Evolutionary conservation across 257 asterid genomes (phyloP).

Genomic region (Mitragyna speciosa): DNA sequence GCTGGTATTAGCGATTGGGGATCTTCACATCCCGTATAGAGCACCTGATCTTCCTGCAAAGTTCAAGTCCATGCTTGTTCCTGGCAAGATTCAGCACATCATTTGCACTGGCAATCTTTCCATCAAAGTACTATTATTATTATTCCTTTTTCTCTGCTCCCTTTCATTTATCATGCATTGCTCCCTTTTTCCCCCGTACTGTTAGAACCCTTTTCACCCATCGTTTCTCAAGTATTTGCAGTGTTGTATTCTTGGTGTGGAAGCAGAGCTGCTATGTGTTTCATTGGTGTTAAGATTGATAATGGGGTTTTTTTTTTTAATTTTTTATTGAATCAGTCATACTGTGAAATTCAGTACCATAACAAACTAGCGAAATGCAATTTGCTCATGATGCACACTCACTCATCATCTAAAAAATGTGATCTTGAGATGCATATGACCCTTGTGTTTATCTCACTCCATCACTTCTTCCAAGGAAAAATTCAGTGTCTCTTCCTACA

Average conservation of each 20-base stretch:
- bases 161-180: not conserved
- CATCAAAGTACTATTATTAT: conserved; percentile 43
- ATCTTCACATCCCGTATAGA: conserved; percentile 90
- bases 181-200: too few species aligned
- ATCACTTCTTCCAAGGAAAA: not conserved
- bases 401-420: not conserved
- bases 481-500: not conserved
- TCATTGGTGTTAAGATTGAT: not conserved
- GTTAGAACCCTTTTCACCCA: too few species aligned
- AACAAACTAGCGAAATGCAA: too few species aligned
- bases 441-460: too few species aligned
- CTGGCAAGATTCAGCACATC: conserved; percentile 93
- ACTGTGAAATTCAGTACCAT: not conserved
- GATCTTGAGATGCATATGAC: not conserved
- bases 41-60: conserved; percentile 93
- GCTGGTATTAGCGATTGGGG: conserved; percentile 93
- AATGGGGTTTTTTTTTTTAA: too few species aligned
- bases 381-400: not conserved
- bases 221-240: not conserved
- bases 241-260: not conserved
- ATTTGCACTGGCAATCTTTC: conserved; percentile 88
- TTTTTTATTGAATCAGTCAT: not conserved
- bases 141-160: not conserved
- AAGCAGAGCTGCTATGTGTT: not conserved
- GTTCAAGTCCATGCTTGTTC: conserved; percentile 98